Conservation (phyloP, 805 yeast genomes). For the Teunomyces gatunensis region DNA sequence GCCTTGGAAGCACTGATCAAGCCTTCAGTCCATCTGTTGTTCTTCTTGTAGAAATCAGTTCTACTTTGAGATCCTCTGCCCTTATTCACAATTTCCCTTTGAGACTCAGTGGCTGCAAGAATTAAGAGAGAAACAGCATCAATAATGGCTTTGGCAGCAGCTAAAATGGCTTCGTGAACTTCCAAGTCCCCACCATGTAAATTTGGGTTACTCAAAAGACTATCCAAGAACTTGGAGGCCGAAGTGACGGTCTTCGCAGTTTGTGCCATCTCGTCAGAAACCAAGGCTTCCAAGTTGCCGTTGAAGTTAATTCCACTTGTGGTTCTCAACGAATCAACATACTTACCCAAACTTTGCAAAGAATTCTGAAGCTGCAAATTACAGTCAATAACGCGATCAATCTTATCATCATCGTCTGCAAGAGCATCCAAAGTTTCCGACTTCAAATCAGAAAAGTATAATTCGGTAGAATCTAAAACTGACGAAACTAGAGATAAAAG, state of each 20-base stretch:
- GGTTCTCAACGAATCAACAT: slow-evolving; percentile 53
- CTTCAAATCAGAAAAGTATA: slow-evolving; percentile 57
- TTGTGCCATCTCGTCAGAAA: slow-evolving; percentile 67
- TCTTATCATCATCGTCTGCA: slow-evolving; percentile 58
- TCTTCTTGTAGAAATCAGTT: slow-evolving; percentile 79
- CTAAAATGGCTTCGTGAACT: slow-evolving; percentile 71
- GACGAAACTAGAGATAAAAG: slow-evolving; percentile 46
- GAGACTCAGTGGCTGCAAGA: slow-evolving; percentile 75
- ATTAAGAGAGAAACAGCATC: slow-evolving; percentile 72
- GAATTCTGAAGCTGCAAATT: slow-evolving; percentile 72
- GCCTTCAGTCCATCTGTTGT: slow-evolving; percentile 93
- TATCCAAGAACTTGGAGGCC: slow-evolving; percentile 60
- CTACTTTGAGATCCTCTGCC: slow-evolving; percentile 65
- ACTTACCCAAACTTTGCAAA: slow-evolving; percentile 54
- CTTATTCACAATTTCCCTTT: slow-evolving; percentile 72
- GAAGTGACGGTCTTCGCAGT: slow-evolving; percentile 68
- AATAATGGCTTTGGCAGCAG: slow-evolving; percentile 78
- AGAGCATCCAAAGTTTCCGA: slow-evolving; percentile 51
- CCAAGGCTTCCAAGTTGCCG: slow-evolving; percentile 66
- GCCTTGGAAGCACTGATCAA: slow-evolving; percentile 85
- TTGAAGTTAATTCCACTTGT: slow-evolving; percentile 26
- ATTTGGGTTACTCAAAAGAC: slow-evolving; percentile 51
- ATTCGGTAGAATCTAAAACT: slow-evolving; percentile 58
- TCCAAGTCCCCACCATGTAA: slow-evolving; percentile 58
- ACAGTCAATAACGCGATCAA: slow-evolving; percentile 73